These are phyloP conservation scores for Toxicodendron radicans DNA, from an alignment of 345 rosid species.

Conservation along the genomic window DNA sequence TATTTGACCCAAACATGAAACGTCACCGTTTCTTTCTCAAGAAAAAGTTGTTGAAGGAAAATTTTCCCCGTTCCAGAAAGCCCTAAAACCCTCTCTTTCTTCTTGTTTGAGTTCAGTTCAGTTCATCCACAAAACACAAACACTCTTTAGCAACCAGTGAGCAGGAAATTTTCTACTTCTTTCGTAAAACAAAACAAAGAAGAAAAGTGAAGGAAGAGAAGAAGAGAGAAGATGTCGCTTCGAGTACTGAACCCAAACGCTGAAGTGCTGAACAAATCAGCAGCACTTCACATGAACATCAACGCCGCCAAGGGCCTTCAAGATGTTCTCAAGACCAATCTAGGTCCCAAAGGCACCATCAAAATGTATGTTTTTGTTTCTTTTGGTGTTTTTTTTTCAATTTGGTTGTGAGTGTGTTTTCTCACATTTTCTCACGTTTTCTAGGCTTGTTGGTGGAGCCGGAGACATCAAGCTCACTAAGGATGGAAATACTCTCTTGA, in stretches of 20 bases:
- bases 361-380: conserved; percentile 55
- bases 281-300: conserved; percentile 98
- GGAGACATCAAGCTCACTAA: conserved; percentile 98
- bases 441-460: conserved; percentile 96
- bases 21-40: no score
- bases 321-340: conserved; percentile 88
- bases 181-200: not conserved
- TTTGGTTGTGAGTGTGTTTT: not conserved
- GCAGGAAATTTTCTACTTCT: not conserved
- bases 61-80: not conserved
- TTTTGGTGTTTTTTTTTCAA: not conserved
- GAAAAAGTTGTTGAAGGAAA: no score
- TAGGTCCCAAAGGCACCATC: conserved; percentile 98
- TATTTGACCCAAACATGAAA: no score
- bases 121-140: not conserved
- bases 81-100: conserved; percentile 8
- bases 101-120: not conserved
- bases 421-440: not conserved
- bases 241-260: conserved; percentile 94
- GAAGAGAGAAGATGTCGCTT: conserved; percentile 67
- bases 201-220: not conserved
- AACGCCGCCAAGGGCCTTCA: conserved; percentile 97
- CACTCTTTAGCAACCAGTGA: not conserved
- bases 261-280: conserved; percentile 95
- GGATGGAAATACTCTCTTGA: conserved; percentile 93